Evolutionary conservation across 768 basidiomycete genomes (phyloP).

Genomic region (Phylloporus sp.): DNA sequence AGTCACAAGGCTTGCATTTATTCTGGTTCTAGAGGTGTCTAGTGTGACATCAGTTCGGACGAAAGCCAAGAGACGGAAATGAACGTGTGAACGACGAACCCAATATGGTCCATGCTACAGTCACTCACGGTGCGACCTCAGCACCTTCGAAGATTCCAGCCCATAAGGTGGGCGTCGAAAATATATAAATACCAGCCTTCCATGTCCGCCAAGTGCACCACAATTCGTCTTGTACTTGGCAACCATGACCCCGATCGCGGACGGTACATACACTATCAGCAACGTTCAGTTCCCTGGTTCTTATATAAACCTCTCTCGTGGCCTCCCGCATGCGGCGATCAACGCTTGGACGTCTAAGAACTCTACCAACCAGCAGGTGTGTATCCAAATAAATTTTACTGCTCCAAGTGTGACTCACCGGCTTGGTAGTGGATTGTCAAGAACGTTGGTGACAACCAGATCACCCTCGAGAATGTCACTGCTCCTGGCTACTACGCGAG

Average conservation of each 20-base stretch:
- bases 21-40: too few species aligned
- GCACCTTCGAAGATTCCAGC: too few species aligned
- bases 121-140: too few species aligned
- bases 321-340: neutral
- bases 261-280: neutral
- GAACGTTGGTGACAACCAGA: neutral
- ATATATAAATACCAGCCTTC: neutral
- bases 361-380: neutral
- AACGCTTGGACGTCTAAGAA: neutral
- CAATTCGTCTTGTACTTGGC: neutral
- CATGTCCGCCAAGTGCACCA: neutral
- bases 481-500: neutral
- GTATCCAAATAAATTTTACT: neutral
- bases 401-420: neutral
- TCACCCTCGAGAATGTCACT: neutral
- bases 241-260: neutral
- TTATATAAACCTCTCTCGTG: neutral
- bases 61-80: too few species aligned
- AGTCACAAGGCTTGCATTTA: too few species aligned
- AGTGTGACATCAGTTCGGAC: too few species aligned
- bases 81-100: too few species aligned
- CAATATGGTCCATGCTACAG: too few species aligned
- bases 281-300: neutral
- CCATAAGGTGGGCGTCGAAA: neutral
- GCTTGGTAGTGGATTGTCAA: neutral